Evolutionary conservation across 1,284 basidiomycete species (phyloP).

Genomic region (Cryptococcus maquisensis): DNA sequence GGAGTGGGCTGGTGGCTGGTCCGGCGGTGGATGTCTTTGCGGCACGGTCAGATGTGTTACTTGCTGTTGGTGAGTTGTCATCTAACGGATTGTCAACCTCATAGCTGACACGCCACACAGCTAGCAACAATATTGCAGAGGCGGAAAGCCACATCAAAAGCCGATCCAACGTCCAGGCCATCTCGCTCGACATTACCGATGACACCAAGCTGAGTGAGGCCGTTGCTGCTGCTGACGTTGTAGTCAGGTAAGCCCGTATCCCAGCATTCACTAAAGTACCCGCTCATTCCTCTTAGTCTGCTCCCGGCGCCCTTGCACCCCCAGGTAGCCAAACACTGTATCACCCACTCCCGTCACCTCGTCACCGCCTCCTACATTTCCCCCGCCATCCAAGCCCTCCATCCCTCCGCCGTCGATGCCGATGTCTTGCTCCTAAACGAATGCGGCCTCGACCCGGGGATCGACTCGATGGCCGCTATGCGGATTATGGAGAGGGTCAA

Average conservation of each 20-base stretch:
- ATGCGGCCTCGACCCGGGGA: slow-evolving; percentile 91
- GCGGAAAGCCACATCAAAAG: slow-evolving; percentile 56
- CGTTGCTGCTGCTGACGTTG: slow-evolving; percentile 59
- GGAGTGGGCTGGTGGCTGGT: slow-evolving; percentile 86
- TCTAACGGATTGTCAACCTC: no score
- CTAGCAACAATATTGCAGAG: slow-evolving; percentile 66
- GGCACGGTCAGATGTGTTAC: slow-evolving; percentile 57
- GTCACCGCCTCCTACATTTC: slow-evolving; percentile 92
- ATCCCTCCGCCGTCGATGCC: slow-evolving; percentile 60
- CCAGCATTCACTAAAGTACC: neutral
- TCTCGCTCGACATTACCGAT: slow-evolving; percentile 63
- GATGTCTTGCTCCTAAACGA: slow-evolving; percentile 82
- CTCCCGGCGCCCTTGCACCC: slow-evolving; percentile 76
- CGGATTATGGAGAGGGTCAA: slow-evolving; percentile 63
- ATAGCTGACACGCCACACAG: slow-evolving; percentile 47
- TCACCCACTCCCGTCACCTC: slow-evolving; percentile 69
- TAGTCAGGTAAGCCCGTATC: slow-evolving; percentile 58
- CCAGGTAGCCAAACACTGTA: slow-evolving; percentile 69
- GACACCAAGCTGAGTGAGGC: slow-evolving; percentile 54
- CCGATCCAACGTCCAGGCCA: slow-evolving; percentile 59
- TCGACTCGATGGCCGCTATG: slow-evolving; percentile 84
- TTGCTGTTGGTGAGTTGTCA: slow-evolving; percentile 64
- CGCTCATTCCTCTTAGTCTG: slow-evolving; percentile 54
- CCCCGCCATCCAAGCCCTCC: slow-evolving; percentile 67
- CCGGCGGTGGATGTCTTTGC: slow-evolving; percentile 73